phyloP scores from a whole-genome alignment of 129 eudicot species.

The Solidago caesia region DNA sequence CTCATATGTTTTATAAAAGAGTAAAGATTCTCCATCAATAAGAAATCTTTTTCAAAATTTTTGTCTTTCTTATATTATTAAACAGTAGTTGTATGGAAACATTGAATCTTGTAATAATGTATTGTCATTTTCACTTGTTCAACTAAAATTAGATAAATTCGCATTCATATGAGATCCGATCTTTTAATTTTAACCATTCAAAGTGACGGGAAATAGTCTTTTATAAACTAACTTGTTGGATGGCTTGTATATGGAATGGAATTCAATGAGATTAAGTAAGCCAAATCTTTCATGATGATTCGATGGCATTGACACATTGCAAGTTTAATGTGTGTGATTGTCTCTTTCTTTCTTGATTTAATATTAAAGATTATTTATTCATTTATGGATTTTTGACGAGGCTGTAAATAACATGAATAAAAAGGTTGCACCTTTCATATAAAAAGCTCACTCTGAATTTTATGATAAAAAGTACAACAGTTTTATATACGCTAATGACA shows the following conservation, averaged over 20 bases:
- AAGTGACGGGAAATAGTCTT: conserved; percentile 14
- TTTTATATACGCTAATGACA: too few relatives aligned
- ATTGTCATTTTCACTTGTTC: conserved; percentile 30
- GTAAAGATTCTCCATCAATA: too few relatives aligned
- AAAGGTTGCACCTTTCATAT: too few relatives aligned
- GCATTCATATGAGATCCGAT: background rate
- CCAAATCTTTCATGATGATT: conserved; percentile 32
- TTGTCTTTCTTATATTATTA: too few relatives aligned
- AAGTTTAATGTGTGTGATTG: conserved; percentile 1
- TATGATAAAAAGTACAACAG: too few relatives aligned
- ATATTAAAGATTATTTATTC: background rate
- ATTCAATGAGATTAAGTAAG: conserved; percentile 23
- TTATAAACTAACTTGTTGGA: conserved; percentile 7
- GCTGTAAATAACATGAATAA: too few relatives aligned
- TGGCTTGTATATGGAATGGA: background rate
- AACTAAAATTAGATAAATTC: conserved; percentile 18
- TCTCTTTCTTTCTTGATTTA: conserved; percentile 26
- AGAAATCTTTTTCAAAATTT: too few relatives aligned
- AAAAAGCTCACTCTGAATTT: too few relatives aligned
- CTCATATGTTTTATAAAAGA: too few relatives aligned
- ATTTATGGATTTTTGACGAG: too few relatives aligned
- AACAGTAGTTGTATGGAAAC: background rate
- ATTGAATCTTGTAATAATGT: conserved; percentile 11
- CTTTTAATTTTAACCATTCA: background rate
- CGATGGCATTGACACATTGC: conserved; percentile 23